phyloP scores from a whole-genome alignment of 2,329 filamentous ascomycete species.

The Tetracladium maxilliforme region DNA sequence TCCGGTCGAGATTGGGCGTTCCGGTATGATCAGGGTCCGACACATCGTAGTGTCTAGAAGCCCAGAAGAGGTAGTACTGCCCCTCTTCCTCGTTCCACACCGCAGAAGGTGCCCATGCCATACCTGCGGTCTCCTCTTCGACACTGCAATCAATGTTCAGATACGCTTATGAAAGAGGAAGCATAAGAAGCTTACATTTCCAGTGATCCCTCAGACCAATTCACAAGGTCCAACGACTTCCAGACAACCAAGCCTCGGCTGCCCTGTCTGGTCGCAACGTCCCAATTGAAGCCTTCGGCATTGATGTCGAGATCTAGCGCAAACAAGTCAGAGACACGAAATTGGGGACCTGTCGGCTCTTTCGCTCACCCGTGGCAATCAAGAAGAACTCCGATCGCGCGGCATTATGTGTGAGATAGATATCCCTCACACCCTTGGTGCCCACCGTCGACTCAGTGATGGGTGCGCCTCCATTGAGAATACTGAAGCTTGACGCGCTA shows the following conservation, averaged over 20 bases:
- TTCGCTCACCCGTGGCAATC: no score
- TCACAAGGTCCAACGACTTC: slow-evolving; percentile 34
- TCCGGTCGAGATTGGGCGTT: slow-evolving; percentile 22
- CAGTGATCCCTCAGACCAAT: slow-evolving; percentile 29
- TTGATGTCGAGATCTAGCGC: no score
- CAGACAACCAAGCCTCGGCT: slow-evolving; percentile 37
- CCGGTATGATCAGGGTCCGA: slow-evolving; percentile 33
- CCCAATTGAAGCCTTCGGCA: no score
- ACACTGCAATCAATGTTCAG: no score
- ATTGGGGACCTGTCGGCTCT: no score
- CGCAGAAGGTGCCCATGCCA: slow-evolving; percentile 43
- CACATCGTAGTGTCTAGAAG: slow-evolving; percentile 28
- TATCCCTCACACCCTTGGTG: slow-evolving; percentile 34
- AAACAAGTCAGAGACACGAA: no score
- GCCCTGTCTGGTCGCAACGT: slow-evolving; percentile 25
- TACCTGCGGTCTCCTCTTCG: slow-evolving; percentile 34
- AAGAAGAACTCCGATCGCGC: no score
- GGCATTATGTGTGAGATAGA: no score
- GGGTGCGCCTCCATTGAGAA: slow-evolving; percentile 30
- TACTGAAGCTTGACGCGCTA: slow-evolving; percentile 28
- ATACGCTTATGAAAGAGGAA: no score
- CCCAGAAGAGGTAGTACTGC: slow-evolving; percentile 32
- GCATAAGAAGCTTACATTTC: no score
- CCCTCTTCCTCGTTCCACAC: slow-evolving; percentile 28
- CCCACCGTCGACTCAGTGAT: slow-evolving; percentile 32